Percentiles rank a stretch among this genome's conserved stretches.
phyloP scores from a whole-genome alignment of 306 rosid genomes.

The Notholithocarpus densiflorus region DNA sequence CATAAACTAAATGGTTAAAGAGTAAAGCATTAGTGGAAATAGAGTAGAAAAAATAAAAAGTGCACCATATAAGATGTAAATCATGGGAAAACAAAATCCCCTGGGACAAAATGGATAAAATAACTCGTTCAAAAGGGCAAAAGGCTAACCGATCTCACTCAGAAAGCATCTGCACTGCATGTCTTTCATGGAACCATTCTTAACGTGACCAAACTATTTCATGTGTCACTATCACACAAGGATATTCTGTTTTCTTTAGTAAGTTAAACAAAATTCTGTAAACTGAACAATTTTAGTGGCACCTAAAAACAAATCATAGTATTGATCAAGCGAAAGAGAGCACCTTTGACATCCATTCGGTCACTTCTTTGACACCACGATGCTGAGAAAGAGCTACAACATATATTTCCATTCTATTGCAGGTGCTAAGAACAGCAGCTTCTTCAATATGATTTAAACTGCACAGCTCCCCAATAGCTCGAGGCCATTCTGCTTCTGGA shows the following conservation, averaged over 20 bases:
- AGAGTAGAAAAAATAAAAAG: neutral
- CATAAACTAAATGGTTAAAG: neutral
- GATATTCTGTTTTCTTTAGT: neutral
- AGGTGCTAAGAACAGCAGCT: conserved; percentile 97
- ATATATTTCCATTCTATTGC: conserved; percentile 99
- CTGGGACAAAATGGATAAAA: neutral
- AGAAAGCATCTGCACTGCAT: neutral
- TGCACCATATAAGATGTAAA: neutral
- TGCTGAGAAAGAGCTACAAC: conserved; percentile 94
- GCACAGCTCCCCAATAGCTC: conserved; percentile 93
- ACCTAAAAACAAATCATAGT: neutral
- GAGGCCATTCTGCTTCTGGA: conserved; percentile 99
- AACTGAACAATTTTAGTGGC: neutral
- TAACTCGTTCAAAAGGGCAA: neutral
- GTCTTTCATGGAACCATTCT: neutral
- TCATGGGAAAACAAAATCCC: neutral
- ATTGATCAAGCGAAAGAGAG: neutral
- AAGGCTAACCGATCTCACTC: neutral
- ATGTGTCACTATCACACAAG: neutral
- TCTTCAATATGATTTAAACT: conserved; percentile 92
- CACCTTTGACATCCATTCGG: conserved; percentile 98
- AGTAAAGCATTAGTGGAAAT: neutral
- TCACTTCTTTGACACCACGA: conserved; percentile 98
- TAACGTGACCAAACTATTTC: neutral
- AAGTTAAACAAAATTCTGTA: no score